phyloP scores from a whole-genome alignment of 805 yeast species.

The Lachancea kluyveri region DNA sequence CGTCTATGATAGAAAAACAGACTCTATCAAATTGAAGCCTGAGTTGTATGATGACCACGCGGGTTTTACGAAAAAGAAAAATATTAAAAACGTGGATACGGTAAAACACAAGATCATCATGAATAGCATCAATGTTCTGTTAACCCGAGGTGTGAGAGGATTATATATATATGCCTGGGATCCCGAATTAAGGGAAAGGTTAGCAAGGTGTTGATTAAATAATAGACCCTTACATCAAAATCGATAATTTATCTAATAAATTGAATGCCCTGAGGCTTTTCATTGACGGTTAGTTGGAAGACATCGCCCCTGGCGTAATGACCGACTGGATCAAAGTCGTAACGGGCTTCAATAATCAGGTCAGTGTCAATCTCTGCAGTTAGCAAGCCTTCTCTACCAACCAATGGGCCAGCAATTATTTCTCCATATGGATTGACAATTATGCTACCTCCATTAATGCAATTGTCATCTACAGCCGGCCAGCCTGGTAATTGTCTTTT shows the following conservation, averaged over 20 bases:
- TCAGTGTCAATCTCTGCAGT: constrained; percentile 37
- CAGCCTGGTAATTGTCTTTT: constrained; percentile 24
- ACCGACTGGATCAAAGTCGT: constrained; percentile 38
- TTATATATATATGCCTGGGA: constrained; percentile 39
- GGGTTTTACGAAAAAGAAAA: constrained; percentile 38
- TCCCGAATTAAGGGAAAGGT: constrained; percentile 31
- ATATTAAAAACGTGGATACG: constrained; percentile 31
- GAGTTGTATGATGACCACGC: constrained; percentile 41
- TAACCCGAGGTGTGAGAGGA: constrained; percentile 42
- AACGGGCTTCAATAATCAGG: constrained; percentile 34
- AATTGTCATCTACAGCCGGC: constrained; percentile 25
- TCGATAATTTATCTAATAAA: too few species aligned
- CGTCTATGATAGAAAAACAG: constrained; percentile 33
- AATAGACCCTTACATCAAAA: too few species aligned
- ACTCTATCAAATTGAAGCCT: constrained; percentile 31
- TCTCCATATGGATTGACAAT: constrained; percentile 40
- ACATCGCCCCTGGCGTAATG: constrained; percentile 41
- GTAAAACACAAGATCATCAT: constrained; percentile 37
- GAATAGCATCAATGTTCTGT: constrained; percentile 40
- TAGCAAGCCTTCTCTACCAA: constrained; percentile 36
- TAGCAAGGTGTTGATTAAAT: constrained; percentile 11
- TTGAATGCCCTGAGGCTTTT: constrained; percentile 22
- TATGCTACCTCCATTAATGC: constrained; percentile 38
- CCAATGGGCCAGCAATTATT: constrained; percentile 37
- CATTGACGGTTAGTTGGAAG: constrained; percentile 37